These are phyloP conservation scores for Ophiognomonia clavigignenti-juglandacearum DNA, from an alignment of 2,329 filamentous ascomycete species.

Conservation along the genomic window DNA sequence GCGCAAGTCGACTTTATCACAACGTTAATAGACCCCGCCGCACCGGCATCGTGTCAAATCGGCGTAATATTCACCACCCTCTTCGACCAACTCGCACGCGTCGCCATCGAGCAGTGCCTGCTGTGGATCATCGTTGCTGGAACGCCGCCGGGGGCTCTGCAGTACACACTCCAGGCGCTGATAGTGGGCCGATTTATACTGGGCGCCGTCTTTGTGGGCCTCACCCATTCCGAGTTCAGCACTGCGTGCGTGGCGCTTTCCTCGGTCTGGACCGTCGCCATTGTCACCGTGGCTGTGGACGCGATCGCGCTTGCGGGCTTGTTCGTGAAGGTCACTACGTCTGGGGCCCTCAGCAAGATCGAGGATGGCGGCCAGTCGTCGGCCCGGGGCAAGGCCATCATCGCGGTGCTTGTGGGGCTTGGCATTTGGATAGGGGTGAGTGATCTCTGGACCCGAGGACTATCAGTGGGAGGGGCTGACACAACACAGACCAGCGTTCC, in stretches of 20 bases:
- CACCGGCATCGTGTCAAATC: slow-evolving; percentile 44
- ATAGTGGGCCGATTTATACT: slow-evolving; percentile 45
- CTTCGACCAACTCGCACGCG: slow-evolving; percentile 54
- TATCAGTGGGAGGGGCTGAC: too few relatives aligned
- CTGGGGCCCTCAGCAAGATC: slow-evolving; percentile 29
- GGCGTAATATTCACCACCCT: slow-evolving; percentile 45
- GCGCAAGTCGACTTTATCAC: slow-evolving; percentile 47
- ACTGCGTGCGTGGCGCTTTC: slow-evolving; percentile 47
- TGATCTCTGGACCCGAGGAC: slow-evolving; percentile 19
- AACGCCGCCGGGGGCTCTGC: slow-evolving; percentile 28
- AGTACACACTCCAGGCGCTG: slow-evolving; percentile 40
- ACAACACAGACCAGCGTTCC: slow-evolving; percentile 42
- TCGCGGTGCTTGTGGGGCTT: slow-evolving; percentile 38
- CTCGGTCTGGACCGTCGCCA: slow-evolving; percentile 38
- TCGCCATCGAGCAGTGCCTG: slow-evolving; percentile 49
- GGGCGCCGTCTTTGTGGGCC: slow-evolving; percentile 50
- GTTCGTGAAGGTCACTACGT: slow-evolving; percentile 34
- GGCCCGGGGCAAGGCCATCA: slow-evolving; percentile 34
- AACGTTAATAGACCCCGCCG: slow-evolving; percentile 39
- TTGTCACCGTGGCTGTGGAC: slow-evolving; percentile 41
- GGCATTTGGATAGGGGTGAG: slow-evolving; percentile 51
- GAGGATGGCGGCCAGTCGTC: slow-evolving; percentile 22
- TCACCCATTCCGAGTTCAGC: slow-evolving; percentile 47
- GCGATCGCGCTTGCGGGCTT: slow-evolving; percentile 38
- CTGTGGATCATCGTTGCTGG: slow-evolving; percentile 44